Percentiles rank a stretch among this genome's conserved stretches.
phyloP scores from a whole-genome alignment of 495 filamentous ascomycete genomes.

The Cladorrhinum samala region DNA sequence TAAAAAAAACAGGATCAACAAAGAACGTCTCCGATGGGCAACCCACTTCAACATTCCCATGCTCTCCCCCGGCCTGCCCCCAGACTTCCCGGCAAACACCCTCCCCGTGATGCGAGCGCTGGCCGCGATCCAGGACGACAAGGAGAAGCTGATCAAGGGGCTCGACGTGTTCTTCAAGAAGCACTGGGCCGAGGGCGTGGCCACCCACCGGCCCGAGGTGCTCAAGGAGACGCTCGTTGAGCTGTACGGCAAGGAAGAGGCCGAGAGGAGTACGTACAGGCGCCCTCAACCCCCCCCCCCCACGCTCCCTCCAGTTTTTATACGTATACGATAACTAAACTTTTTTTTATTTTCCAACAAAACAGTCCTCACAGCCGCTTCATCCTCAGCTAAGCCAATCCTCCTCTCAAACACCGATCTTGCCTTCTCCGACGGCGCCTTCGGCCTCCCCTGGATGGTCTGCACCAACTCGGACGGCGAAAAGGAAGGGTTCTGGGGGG shows the following conservation, averaged over 20 bases:
- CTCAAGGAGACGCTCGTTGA: slow-evolving; percentile 40
- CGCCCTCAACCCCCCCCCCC: neutral
- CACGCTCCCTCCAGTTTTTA: neutral
- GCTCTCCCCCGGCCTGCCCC: slow-evolving; percentile 32
- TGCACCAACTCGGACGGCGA: slow-evolving; percentile 54
- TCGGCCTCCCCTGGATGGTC: slow-evolving; percentile 68
- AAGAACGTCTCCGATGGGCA: slow-evolving; percentile 59
- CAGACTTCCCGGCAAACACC: slow-evolving; percentile 56
- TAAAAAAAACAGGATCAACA: slow-evolving; percentile 36
- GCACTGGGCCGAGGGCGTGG: slow-evolving; percentile 51
- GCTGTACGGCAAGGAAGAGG: slow-evolving; percentile 45
- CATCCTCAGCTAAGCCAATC: slow-evolving; percentile 46
- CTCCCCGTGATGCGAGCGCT: slow-evolving; percentile 46
- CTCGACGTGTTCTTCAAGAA: slow-evolving; percentile 49
- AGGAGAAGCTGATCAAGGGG: slow-evolving; percentile 31
- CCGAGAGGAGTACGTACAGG: slow-evolving; percentile 34
- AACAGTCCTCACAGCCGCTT: slow-evolving; percentile 30
- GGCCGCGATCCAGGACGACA: slow-evolving; percentile 18
- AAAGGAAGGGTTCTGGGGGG: slow-evolving; percentile 62
- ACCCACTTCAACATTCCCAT: slow-evolving; percentile 56
- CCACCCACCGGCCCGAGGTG: slow-evolving; percentile 46
- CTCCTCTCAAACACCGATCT: slow-evolving; percentile 51
- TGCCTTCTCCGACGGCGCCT: slow-evolving; percentile 56
- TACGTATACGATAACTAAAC: neutral
- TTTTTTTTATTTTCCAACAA: neutral